phyloP scores from a whole-genome alignment of 768 basidiomycete species.

The Mycena amicta region DNA sequence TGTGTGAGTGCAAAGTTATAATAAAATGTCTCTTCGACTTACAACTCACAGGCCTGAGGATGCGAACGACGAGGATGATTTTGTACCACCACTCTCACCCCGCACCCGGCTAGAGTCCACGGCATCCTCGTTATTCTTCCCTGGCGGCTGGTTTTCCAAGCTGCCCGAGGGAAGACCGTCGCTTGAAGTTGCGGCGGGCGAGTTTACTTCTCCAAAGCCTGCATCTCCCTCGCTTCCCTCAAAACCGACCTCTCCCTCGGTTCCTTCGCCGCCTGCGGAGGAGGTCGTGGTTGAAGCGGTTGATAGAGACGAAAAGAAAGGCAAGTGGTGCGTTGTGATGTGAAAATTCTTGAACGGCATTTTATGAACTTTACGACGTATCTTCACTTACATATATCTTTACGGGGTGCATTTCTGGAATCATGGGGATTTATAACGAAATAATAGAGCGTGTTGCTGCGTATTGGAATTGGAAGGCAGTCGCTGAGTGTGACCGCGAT shows the following conservation, averaged over 20 bases:
- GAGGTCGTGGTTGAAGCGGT: no score
- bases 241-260: slow-evolving; percentile 16
- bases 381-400: not conserved
- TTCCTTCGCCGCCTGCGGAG: no score
- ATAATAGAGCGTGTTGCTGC: not conserved
- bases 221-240: slow-evolving; percentile 20
- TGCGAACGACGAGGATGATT: slow-evolving; percentile 10
- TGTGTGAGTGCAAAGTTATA: not conserved
- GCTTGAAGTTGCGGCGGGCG: slow-evolving; percentile 52
- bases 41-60: slow-evolving; percentile 16
- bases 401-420: not conserved
- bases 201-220: slow-evolving; percentile 42
- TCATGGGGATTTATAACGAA: not conserved
- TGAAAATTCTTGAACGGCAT: slow-evolving; percentile 23
- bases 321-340: slow-evolving; percentile 46
- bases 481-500: no score
- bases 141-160: slow-evolving; percentile 56
- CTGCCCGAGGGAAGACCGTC: slow-evolving; percentile 48
- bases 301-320: slow-evolving; percentile 33
- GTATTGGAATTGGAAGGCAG: not conserved
- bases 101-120: slow-evolving; percentile 55
- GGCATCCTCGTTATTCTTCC: slow-evolving; percentile 59
- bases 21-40: not conserved
- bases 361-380: slow-evolving; percentile 2
- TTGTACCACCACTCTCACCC: slow-evolving; percentile 21